Base-by-base conservation (phyloP, 441 rosid species). In the Erodium texanum region DNA sequence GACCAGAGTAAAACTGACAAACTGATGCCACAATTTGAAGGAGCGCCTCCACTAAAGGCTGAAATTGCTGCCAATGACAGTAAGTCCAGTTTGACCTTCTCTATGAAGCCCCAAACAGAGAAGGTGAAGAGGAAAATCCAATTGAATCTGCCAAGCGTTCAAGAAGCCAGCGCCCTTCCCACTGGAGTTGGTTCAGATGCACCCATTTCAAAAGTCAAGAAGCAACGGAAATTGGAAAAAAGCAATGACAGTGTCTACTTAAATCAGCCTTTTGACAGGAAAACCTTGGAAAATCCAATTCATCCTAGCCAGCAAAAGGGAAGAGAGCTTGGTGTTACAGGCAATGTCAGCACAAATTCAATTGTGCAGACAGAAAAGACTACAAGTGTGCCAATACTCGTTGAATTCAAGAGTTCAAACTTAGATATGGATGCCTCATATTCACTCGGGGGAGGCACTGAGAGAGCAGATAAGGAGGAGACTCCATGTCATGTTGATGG, bases 21-120 rank as follows among this genome's bases (percentile, higher is more conserved):
- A n/a, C n/a, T n/a, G n/a, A n/a, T n/a, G n/a, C n/a, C n/a, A 68
- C 73, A 22, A 54, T 69, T 61, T 34, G 78, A 75, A 75, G 80
- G 69, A 50, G 72, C 59, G 56, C 20, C 66, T 11, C 66, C 45
- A 11, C 54, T 34, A 19, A 20, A 34, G 68, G 27, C 65, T 65
- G 72, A 73, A 1, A 64, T 58, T 68, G 56, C 73, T 58, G 54
- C 20, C 16, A 59, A 43, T 20, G 66, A 18, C 24, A 18, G 22
- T 20, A 43, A 61, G 56, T 58, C 62, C 34, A 59, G 23, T 27
- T 54, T 41, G 38, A 34, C 38, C 66, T 10, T 16, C 41, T 11
- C 66, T 45, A 16, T 20, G 70, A 48, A 20, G 62, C 64, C 58
- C 7, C 62, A 66, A 20, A 63, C n/a, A 54, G 45, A 20, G 64